Conservation (phyloP, 441 rosid genomes). For the Euphorbia corollata region DNA sequence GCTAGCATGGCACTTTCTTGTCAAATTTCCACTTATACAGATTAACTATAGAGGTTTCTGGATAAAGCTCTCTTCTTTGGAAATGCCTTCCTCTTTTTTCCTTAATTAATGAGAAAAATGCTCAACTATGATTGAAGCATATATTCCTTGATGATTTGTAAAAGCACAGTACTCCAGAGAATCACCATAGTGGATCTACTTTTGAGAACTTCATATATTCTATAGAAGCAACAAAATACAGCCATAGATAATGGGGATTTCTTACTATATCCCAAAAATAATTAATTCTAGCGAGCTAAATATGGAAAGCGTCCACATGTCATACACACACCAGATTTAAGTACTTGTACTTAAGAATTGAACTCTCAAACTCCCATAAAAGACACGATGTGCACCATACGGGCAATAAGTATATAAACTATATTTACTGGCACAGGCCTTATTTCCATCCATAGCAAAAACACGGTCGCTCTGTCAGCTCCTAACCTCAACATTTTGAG, state of each 20-base stretch:
- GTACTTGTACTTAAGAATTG: background rate
- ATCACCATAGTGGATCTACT: constrained; percentile 28
- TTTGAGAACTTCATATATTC: constrained; percentile 18
- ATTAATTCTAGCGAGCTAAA: background rate
- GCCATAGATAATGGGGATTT: background rate
- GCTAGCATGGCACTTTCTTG: too few relatives aligned
- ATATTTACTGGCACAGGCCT: background rate
- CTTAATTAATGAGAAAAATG: constrained; percentile 13
- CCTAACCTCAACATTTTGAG: too few relatives aligned
- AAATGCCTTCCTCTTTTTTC: too few relatives aligned
- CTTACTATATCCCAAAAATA: background rate
- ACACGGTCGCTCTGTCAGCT: too few relatives aligned
- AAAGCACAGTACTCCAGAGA: constrained; percentile 24
- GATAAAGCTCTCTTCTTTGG: too few relatives aligned
- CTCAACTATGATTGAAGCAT: constrained; percentile 25
- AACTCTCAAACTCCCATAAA: background rate
- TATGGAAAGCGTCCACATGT: background rate
- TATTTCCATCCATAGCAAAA: too few relatives aligned
- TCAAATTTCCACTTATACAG: too few relatives aligned
- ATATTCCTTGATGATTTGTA: constrained; percentile 17
- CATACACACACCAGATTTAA: background rate
- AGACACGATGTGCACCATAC: background rate
- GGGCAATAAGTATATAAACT: background rate
- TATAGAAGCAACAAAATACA: constrained; percentile 13
- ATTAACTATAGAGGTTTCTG: too few relatives aligned